These are phyloP conservation scores for Antarctomyces pellizariae DNA, from an alignment of 495 filamentous ascomycete genomes.

Conservation along the genomic window DNA sequence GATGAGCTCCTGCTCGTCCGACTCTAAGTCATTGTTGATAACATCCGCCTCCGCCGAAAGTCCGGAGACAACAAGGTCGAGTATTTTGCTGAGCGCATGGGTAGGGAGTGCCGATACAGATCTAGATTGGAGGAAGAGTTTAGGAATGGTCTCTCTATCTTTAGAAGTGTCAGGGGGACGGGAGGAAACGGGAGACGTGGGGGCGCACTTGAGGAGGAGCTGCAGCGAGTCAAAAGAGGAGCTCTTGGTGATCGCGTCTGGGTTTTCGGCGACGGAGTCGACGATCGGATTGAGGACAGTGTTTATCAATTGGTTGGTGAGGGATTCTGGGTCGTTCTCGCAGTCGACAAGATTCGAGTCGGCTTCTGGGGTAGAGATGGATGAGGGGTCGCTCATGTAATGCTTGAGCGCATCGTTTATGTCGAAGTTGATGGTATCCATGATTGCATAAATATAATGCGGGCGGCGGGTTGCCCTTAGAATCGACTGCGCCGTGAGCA, in stretches of 20 bases:
- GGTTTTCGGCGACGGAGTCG: conserved; percentile 77
- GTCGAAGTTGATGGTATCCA: conserved; percentile 70
- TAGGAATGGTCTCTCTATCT: conserved; percentile 28
- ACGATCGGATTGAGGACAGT: conserved; percentile 75
- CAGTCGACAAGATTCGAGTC: conserved; percentile 68
- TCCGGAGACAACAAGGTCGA: conserved; percentile 81
- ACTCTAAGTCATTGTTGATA: conserved; percentile 66
- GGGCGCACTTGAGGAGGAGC: conserved; percentile 86
- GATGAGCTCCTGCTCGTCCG: conserved; percentile 70
- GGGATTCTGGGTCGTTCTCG: conserved; percentile 71
- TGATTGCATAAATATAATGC: conserved; percentile 19
- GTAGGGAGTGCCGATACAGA: conserved; percentile 59
- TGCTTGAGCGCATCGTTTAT: conserved; percentile 88
- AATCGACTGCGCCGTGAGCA: conserved; percentile 7
- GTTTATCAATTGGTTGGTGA: conserved; percentile 59
- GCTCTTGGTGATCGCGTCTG: conserved; percentile 59
- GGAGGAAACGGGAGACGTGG: conserved; percentile 28
- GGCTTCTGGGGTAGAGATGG: conserved; percentile 69
- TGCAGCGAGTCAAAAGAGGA: conserved; percentile 78
- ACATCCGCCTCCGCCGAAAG: conserved; percentile 81
- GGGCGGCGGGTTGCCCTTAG: neutral
- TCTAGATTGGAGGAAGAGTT: conserved; percentile 49
- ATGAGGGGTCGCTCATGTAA: conserved; percentile 77
- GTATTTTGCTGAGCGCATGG: conserved; percentile 69
- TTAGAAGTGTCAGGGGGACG: conserved; percentile 13